Evolutionary conservation across 352 stramenopile species (phyloP).

Genomic region (Phytopythium sindhum): DNA sequence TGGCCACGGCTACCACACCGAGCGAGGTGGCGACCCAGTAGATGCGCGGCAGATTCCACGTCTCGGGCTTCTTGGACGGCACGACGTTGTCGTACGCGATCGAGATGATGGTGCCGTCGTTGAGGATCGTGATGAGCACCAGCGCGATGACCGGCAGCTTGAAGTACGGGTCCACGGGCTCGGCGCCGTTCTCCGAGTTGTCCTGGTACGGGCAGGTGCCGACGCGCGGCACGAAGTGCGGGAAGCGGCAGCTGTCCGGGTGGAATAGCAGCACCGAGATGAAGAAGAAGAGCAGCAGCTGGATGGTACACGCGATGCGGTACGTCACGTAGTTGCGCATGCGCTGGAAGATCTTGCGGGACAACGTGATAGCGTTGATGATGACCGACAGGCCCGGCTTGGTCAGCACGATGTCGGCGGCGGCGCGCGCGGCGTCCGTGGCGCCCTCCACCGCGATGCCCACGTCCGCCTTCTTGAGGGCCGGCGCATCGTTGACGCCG

Average conservation of each 20-base stretch:
- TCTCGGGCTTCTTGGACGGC: conserved; percentile 60
- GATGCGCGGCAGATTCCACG: conserved; percentile 72
- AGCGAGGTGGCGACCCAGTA: conserved; percentile 51
- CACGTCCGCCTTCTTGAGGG: conserved; percentile 67
- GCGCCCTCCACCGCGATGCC: conserved; percentile 82
- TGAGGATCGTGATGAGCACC: conserved; percentile 93
- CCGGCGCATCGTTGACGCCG: conserved; percentile 62
- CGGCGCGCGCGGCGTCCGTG: conserved; percentile 85
- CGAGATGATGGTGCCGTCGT: conserved; percentile 93
- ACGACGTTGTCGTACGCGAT: conserved; percentile 88
- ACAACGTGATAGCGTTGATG: conserved; percentile 86
- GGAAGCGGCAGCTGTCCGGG: conserved; percentile 70
- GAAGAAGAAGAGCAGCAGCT: conserved; percentile 93
- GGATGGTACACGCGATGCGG: conserved; percentile 89
- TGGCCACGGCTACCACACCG: conserved; percentile 73
- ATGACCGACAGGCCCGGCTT: conserved; percentile 92
- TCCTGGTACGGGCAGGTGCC: conserved; percentile 49
- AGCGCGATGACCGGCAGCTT: conserved; percentile 92
- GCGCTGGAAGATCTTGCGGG: conserved; percentile 92
- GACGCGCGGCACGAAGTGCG: conserved; percentile 55
- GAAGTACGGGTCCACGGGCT: conserved; percentile 79
- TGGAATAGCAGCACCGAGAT: conserved; percentile 90
- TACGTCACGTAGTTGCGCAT: conserved; percentile 95
- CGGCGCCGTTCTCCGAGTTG: conserved; percentile 30
- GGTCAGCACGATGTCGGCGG: conserved; percentile 93